Conservation (phyloP, 495 filamentous ascomycete species). For the Aspergillus diversus region DNA sequence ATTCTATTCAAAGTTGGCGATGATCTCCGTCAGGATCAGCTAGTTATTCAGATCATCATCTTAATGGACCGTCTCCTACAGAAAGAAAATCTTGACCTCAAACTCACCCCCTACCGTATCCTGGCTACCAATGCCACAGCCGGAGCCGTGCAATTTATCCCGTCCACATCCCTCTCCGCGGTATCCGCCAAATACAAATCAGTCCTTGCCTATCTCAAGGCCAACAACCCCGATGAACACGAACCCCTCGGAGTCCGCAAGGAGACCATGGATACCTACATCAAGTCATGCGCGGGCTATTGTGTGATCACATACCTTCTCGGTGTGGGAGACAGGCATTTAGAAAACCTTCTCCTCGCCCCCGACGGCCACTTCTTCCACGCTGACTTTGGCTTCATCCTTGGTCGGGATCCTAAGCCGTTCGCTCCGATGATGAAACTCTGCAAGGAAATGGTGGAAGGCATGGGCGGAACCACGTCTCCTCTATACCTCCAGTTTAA, state of each 20-base stretch:
- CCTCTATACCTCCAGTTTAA: constrained; percentile 86
- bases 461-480: constrained; percentile 85
- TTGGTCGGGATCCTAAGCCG: constrained; percentile 95
- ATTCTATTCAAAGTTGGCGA: constrained; percentile 98
- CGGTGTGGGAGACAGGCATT: constrained; percentile 94
- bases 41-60: constrained; percentile 97
- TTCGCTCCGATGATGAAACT: constrained; percentile 97
- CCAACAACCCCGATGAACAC: constrained; percentile 85
- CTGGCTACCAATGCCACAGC: constrained; percentile 88
- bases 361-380: constrained; percentile 97
- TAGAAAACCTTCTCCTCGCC: constrained; percentile 91
- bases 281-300: constrained; percentile 96
- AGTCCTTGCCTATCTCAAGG: constrained; percentile 82
- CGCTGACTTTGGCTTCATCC: constrained; percentile 96
- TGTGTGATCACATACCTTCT: constrained; percentile 99
- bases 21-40: constrained; percentile 94
- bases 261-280: constrained; percentile 91
- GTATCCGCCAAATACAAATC: constrained; percentile 83
- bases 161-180: constrained; percentile 77
- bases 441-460: constrained; percentile 97
- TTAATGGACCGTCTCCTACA: constrained; percentile 96
- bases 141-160: constrained; percentile 90
- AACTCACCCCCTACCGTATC: constrained; percentile 93
- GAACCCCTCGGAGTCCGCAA: constrained; percentile 86
- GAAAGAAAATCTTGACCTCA: constrained; percentile 96